A percentile compares a stretch with the other conserved stretches of the same genome.
Evolutionary conservation across 768 basidiomycete species (phyloP).

Genomic region (Psilocybe cyanescens): DNA sequence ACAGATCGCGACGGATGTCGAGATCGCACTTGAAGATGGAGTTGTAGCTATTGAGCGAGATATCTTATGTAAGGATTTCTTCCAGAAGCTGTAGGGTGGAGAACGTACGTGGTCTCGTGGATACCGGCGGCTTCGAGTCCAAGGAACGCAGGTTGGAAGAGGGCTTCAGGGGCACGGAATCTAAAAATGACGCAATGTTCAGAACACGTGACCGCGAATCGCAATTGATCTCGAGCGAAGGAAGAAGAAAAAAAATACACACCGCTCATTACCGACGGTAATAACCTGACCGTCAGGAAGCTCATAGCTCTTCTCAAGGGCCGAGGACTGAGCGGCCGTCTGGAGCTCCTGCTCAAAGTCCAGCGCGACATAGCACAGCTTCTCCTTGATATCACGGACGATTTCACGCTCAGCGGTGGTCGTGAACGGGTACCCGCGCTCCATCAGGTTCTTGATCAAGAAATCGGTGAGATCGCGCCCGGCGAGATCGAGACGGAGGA

Average conservation of each 20-base stretch:
- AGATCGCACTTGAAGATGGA: constrained; percentile 89
- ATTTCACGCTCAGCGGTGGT: constrained; percentile 94
- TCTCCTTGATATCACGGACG: constrained; percentile 97
- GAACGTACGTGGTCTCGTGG: constrained; percentile 79
- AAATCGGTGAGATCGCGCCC: constrained; percentile 90
- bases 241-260: constrained; percentile 49
- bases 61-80: constrained; percentile 9
- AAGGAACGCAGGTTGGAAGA: constrained; percentile 92
- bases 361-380: constrained; percentile 93
- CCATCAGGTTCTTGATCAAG: constrained; percentile 83
- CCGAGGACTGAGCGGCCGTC: constrained; percentile 87
- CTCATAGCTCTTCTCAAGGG: constrained; percentile 93
- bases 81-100: constrained; percentile 1
- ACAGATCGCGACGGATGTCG: constrained; percentile 81
- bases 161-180: constrained; percentile 92
- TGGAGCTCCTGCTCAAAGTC: constrained; percentile 95
- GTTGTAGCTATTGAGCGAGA: constrained; percentile 50
- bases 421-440: constrained; percentile 95
- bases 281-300: constrained; percentile 94
- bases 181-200: constrained; percentile 51
- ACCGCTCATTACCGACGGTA: constrained; percentile 93
- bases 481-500: constrained; percentile 89
- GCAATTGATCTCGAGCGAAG: neutral
- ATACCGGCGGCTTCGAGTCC: constrained; percentile 92
- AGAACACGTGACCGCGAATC: constrained; percentile 46